Evolutionary conservation across 1,284 basidiomycete genomes (phyloP), one percentile per base, ranked within the genome.

Genomic region (Ustilago crameri): DNA sequence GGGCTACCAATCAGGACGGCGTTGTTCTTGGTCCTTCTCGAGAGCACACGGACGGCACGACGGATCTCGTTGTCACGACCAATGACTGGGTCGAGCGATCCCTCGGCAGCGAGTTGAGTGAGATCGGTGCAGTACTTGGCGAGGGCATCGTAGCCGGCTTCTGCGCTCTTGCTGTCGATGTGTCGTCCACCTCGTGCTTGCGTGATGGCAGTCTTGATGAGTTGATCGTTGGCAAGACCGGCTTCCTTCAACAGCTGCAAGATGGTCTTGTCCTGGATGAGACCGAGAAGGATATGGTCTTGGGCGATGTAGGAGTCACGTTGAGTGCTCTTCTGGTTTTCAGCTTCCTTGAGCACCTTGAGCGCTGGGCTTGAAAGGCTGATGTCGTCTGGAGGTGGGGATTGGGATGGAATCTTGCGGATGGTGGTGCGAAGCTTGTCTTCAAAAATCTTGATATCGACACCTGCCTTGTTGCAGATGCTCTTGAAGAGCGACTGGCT

Each of bases 281-380:
- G 87, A 1, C 91, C 93, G 44, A 91, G 85, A 27, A 92, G 81
- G 27, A 93, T 84, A 79, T 89, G 91, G 75, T 98, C 95, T 82
- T 96, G 91, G 0, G 95, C 94, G 64, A 98, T 91, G 84, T 91
- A 97, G 7, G 91, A 90, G 84, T 97, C 95, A 82, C 93, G 91
- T 76, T 87, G 85, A 2, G 60, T 64, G 49, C 57, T 76, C 62
- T 78, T 79, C 32, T 76, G 68, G 18, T 60, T 65, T 35, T 81
- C 76, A 17, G 82, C 82, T 43, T 74, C 61, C 50, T 73, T 76
- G 34, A 83, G 51, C 15, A 82, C 60, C 64, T 82, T 83, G 58
- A 57, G 60, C 1, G 76, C 60, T 0, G 73, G 67, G 15, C 56
- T 61, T 14, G 74, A 72, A 35, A 83, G 65, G 47, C 61, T 66